phyloP scores from a whole-genome alignment of 202 grass and related monocot genomes.

The Setaria viridis region DNA sequence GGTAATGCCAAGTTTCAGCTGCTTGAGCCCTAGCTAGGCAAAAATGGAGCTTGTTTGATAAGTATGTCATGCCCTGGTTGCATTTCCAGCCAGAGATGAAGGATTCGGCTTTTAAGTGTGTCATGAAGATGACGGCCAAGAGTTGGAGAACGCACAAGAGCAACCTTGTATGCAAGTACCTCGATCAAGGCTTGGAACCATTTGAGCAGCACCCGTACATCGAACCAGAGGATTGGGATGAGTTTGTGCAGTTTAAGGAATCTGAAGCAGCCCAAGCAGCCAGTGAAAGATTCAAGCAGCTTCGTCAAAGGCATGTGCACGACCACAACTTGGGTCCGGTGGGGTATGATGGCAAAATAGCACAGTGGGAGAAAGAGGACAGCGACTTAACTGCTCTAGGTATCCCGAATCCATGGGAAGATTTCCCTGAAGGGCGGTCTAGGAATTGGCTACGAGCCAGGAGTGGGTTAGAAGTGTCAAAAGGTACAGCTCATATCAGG shows the following conservation, averaged over 20 bases:
- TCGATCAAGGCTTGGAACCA: neutral
- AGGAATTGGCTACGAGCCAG: neutral
- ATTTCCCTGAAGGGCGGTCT: neutral
- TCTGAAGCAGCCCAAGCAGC: neutral
- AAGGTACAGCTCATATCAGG: neutral
- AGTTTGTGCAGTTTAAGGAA: neutral
- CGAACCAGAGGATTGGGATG: neutral
- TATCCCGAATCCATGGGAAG: neutral
- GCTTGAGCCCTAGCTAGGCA: neutral
- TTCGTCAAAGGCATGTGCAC: neutral
- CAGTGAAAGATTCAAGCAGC: neutral
- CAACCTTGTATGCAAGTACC: rapidly evolving
- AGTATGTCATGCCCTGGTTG: neutral
- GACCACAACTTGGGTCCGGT: neutral
- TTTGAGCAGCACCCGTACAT: neutral
- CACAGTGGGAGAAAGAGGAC: neutral
- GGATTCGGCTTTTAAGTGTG: neutral
- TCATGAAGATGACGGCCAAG: neutral
- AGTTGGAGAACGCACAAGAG: neutral
- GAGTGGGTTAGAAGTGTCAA: neutral
- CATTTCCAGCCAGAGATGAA: neutral
- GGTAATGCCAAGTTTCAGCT: no score
- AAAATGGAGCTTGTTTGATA: neutral
- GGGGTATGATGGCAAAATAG: neutral
- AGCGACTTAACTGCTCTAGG: neutral